phyloP scores from a whole-genome alignment of 495 filamentous ascomycete genomes.

The Penicillium bovifimosum region DNA sequence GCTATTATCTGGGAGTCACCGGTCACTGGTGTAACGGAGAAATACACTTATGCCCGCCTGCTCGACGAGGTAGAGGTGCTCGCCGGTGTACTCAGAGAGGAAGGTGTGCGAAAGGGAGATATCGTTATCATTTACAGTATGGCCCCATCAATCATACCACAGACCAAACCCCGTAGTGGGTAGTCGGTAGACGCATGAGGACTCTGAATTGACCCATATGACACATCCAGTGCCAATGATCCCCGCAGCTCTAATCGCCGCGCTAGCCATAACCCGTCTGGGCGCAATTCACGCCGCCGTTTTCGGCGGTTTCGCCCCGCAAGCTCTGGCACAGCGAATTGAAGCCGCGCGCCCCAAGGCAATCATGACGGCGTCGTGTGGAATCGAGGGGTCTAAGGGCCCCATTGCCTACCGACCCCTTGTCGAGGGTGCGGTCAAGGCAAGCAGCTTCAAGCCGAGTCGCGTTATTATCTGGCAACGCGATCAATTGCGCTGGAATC shows the following conservation, averaged over 20 bases:
- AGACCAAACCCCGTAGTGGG: neutral
- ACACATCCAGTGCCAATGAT: conserved; percentile 81
- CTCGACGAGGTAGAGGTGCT: conserved; percentile 78
- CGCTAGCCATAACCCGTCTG: conserved; percentile 72
- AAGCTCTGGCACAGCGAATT: conserved; percentile 81
- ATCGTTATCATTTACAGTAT: conserved; percentile 90
- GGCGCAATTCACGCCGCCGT: conserved; percentile 90
- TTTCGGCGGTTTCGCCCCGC: conserved; percentile 83
- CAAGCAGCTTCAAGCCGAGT: conserved; percentile 57
- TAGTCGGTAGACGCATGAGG: neutral
- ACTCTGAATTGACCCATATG: neutral
- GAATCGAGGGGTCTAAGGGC: conserved; percentile 81
- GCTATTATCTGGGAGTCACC: conserved; percentile 89
- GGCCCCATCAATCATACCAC: conserved; percentile 11
- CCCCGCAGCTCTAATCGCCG: conserved; percentile 76
- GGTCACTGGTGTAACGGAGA: conserved; percentile 68
- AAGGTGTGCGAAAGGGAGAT: conserved; percentile 81
- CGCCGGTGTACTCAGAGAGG: conserved; percentile 75
- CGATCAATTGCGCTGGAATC: conserved; percentile 68
- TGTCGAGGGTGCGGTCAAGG: conserved; percentile 58
- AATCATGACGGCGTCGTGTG: conserved; percentile 86
- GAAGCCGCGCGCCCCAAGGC: conserved; percentile 69
- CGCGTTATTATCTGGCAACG: conserved; percentile 74
- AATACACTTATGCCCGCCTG: conserved; percentile 66
- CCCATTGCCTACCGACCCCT: conserved; percentile 66